Conservation (phyloP, 2,329 filamentous ascomycete genomes). For the Chalaropsis ovoidea region DNA sequence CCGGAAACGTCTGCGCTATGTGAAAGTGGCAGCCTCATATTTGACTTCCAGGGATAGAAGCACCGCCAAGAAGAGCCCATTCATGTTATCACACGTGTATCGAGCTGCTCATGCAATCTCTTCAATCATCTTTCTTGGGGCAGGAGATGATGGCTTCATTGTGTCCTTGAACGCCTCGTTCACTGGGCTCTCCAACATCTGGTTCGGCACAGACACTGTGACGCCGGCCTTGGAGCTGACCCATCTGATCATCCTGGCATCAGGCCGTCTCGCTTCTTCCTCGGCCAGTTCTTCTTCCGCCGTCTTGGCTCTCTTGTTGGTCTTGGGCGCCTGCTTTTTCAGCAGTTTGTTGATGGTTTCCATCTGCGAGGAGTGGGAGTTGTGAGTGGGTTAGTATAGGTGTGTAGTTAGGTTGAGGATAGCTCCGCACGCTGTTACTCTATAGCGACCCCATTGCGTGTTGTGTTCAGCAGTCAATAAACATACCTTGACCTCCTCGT, state of each 20-base stretch:
- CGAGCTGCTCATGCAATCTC: conserved; percentile 38
- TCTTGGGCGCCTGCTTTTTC: conserved; percentile 74
- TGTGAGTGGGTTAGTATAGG: conserved; percentile 1
- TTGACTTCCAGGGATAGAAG: neutral
- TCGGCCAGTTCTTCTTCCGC: conserved; percentile 34
- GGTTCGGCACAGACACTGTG: conserved; percentile 53
- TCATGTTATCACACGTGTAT: neutral
- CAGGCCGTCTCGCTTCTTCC: conserved; percentile 43
- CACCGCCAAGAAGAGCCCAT: too few relatives aligned
- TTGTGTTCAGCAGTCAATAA: neutral
- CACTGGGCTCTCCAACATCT: conserved; percentile 54
- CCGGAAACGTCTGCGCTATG: too few relatives aligned
- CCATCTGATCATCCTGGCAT: conserved; percentile 59
- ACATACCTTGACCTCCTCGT: conserved; percentile 52
- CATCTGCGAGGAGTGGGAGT: conserved; percentile 45
- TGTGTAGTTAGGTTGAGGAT: neutral
- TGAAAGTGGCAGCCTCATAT: too few relatives aligned
- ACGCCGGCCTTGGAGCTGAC: conserved; percentile 56
- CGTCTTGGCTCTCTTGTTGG: conserved; percentile 44
- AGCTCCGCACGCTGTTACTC: too few relatives aligned
- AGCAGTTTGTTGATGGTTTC: conserved; percentile 86
- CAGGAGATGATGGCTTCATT: conserved; percentile 27
- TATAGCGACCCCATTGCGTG: too few relatives aligned
- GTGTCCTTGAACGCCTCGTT: conserved; percentile 46
- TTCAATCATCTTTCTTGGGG: conserved; percentile 41